Base-by-base conservation (phyloP, 495 filamentous ascomycete genomes). In the Astrothelium macrocarpum region DNA sequence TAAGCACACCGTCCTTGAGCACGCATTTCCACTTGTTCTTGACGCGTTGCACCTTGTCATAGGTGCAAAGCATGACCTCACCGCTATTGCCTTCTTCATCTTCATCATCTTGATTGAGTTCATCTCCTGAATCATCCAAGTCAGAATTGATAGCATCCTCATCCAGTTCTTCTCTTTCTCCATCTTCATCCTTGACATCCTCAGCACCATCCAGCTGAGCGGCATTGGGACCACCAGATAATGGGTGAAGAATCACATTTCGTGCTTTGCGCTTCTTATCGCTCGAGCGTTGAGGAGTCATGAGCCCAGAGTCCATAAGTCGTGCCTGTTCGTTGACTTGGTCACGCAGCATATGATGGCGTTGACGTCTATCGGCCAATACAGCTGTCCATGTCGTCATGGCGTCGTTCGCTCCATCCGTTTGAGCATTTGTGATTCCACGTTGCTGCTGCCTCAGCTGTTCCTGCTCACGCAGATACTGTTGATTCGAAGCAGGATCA, bases 21-120 rank as follows among this genome's bases (percentile, higher is more conserved):
- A 89, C 90, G 78, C 94, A 99, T 86, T 99, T 99, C 94, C 94
- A 99, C 87, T 97, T 99, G 75, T 97, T 99, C 86, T 99, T 99
- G 64, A 97, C 95, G 59, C 94, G 82, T 76, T 97, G 92, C 23
- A 99, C 94, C 79, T 99, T 99, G 79, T 99, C 94, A 72, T 98
- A 98, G 70, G 94, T 96, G 79, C 94, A 98, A 43, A 97, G 66
- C 61, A 70, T 97, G 74, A 94, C 90, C 65, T 95, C 87, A 1
- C 84, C 85, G 64, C 76, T 77, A 81, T 68, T 65, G 9, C 59
- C 65, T 28, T 18, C 18, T 10, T 45, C 32, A 12, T 70, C 70
- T 14, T 71, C 81, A 20, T 92, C 87, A 61, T 96, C 92, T 11
- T 90, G 85, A 56, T 87, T 85, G 12, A 85, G 76, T 16, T 87